Evolutionary conservation across 2,329 filamentous ascomycete species (phyloP).

Genomic region (Diaporthe eres): DNA sequence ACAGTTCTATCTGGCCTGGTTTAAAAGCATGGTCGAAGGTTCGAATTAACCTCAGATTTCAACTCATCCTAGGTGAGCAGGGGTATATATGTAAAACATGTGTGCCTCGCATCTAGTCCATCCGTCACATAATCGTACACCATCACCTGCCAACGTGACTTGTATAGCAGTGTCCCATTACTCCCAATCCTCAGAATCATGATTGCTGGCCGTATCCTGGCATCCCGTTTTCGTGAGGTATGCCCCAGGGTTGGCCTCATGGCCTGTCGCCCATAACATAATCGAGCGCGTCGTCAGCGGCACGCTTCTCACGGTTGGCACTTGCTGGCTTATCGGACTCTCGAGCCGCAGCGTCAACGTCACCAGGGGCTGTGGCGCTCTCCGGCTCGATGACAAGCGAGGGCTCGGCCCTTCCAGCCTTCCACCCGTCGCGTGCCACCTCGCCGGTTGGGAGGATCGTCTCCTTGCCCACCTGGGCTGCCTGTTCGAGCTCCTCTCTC

Average conservation of each 20-base stretch:
- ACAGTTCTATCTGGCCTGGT: background rate
- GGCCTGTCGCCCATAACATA: constrained; percentile 11
- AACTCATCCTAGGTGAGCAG: background rate
- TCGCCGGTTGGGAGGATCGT: background rate
- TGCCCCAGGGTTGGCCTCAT: background rate
- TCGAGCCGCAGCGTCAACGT: background rate
- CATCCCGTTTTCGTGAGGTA: too few relatives aligned
- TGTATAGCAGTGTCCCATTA: background rate
- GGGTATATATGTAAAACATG: background rate
- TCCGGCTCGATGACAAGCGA: constrained; percentile 5
- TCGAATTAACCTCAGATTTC: background rate
- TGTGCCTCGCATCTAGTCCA: background rate
- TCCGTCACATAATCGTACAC: background rate
- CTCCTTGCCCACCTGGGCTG: background rate
- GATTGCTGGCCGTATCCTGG: too few relatives aligned
- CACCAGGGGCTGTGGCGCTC: background rate
- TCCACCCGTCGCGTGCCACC: background rate
- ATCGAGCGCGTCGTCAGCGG: background rate
- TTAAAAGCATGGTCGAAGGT: background rate
- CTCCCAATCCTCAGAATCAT: too few relatives aligned
- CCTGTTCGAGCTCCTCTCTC: background rate
- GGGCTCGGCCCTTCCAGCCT: background rate
- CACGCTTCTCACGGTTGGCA: background rate
- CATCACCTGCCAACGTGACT: background rate
- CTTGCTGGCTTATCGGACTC: background rate